Percentiles rank a stretch among this genome's conserved stretches.
Conservation (phyloP, 768 basidiomycete species). For the Amanita rimosa region DNA sequence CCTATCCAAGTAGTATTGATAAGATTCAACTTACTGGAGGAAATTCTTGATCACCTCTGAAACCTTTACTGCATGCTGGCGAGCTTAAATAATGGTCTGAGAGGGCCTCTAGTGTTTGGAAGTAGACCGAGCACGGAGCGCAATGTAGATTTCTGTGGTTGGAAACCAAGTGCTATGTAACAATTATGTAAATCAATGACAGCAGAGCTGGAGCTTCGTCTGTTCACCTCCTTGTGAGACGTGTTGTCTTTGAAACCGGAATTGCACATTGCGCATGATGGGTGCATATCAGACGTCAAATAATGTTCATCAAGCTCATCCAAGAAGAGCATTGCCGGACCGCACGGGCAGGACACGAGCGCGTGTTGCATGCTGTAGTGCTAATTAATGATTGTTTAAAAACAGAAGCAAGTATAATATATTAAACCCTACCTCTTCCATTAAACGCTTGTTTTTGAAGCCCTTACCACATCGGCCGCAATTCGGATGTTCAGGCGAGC, state of each 20-base stretch:
- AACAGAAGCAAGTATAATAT: background rate
- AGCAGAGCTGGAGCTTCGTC: background rate
- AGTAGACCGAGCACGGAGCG: slow-evolving; percentile 25
- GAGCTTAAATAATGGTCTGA: slow-evolving; percentile 31
- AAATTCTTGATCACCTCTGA: slow-evolving; percentile 24
- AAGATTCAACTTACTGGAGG: slow-evolving; percentile 19
- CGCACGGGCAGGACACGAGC: slow-evolving; percentile 18
- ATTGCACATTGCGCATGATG: slow-evolving; percentile 30
- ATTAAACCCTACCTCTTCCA: slow-evolving; percentile 21
- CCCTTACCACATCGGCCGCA: slow-evolving; percentile 33
- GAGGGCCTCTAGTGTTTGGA: slow-evolving; percentile 23
- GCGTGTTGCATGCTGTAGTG: slow-evolving; percentile 21
- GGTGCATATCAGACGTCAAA: slow-evolving; percentile 26
- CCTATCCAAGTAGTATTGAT: background rate
- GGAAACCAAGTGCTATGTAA: background rate
- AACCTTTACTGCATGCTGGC: slow-evolving; percentile 28
- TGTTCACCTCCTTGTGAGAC: slow-evolving; percentile 17
- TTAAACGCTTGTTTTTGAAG: slow-evolving; percentile 21
- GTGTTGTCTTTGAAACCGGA: slow-evolving; percentile 27
- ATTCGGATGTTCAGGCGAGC: slow-evolving; percentile 32
- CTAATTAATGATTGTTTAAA: slow-evolving; percentile 11
- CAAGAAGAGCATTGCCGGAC: slow-evolving; percentile 20
- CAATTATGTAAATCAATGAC: background rate
- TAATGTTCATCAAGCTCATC: slow-evolving; percentile 29
- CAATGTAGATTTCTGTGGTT: slow-evolving; percentile 16